phyloP scores from a whole-genome alignment of 495 filamentous ascomycete genomes.

The Penicillium paxilli region DNA sequence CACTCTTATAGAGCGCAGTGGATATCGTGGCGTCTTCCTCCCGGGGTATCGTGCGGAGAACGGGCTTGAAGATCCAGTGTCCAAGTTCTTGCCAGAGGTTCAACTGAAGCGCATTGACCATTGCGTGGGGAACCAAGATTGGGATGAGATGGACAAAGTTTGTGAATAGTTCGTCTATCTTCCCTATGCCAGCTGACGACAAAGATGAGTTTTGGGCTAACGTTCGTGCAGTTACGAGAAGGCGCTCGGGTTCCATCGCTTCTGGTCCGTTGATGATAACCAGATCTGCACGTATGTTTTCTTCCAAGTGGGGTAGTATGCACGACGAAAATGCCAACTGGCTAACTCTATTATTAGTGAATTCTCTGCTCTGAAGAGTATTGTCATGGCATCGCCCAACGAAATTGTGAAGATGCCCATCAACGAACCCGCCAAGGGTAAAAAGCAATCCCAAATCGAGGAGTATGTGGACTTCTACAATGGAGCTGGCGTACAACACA shows the following conservation, averaged over 20 bases:
- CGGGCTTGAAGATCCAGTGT: constrained; percentile 47
- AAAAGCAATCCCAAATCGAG: constrained; percentile 86
- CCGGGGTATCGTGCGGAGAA: constrained; percentile 67
- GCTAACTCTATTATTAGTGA: constrained; percentile 45
- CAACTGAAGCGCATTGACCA: constrained; percentile 76
- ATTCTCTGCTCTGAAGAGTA: constrained; percentile 77
- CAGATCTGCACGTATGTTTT: constrained; percentile 70
- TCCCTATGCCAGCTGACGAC: not conserved
- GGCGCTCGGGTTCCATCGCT: constrained; percentile 87
- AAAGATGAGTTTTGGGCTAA: constrained; percentile 15
- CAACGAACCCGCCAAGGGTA: constrained; percentile 89
- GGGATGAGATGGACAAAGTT: constrained; percentile 79
- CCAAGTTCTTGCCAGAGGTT: constrained; percentile 57
- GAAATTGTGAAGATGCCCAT: constrained; percentile 92
- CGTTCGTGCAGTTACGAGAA: constrained; percentile 65
- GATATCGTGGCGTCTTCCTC: constrained; percentile 73
- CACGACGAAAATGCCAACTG: not conserved
- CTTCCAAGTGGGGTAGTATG: not conserved
- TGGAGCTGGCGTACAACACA: constrained; percentile 86
- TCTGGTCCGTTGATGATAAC: constrained; percentile 90
- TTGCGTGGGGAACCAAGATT: constrained; percentile 92
- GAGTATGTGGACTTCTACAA: constrained; percentile 88
- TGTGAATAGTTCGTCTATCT: constrained; percentile 64
- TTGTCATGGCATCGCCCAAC: constrained; percentile 86
- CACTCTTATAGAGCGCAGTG: constrained; percentile 69